Percentiles rank a stretch among this genome's conserved stretches.
Evolutionary conservation across 2,329 filamentous ascomycete species (phyloP).

Genomic region (Epichloe aotearoae): DNA sequence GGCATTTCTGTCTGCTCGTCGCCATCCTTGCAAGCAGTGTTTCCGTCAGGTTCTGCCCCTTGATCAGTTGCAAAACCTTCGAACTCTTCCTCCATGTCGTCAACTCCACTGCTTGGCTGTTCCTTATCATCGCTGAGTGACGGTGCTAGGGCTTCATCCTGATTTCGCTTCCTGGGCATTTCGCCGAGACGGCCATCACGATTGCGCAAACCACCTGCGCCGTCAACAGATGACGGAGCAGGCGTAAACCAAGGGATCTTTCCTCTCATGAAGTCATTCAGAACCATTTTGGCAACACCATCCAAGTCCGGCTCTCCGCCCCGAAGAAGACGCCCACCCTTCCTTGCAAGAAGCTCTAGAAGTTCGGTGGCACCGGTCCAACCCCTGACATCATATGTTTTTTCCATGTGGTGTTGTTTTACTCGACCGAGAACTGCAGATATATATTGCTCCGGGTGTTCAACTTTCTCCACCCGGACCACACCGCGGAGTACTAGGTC

Average conservation of each 20-base stretch:
- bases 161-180: conserved; percentile 70
- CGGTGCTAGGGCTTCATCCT: conserved; percentile 34
- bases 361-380: conserved; percentile 71
- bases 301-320: conserved; percentile 93
- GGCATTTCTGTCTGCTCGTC: background rate
- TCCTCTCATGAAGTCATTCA: conserved; percentile 91
- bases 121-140: conserved; percentile 13
- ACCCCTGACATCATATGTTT: conserved; percentile 79
- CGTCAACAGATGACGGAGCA: conserved; percentile 47
- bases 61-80: background rate
- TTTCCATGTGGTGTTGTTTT: conserved; percentile 76
- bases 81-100: background rate
- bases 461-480: conserved; percentile 88
- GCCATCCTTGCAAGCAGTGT: too few species aligned
- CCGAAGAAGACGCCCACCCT: conserved; percentile 72
- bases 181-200: conserved; percentile 71
- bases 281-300: conserved; percentile 88
- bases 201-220: conserved; percentile 44
- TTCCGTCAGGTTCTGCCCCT: background rate
- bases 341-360: conserved; percentile 73
- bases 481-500: conserved; percentile 86
- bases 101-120: background rate
- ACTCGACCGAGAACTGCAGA: conserved; percentile 67
- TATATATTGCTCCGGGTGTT: conserved; percentile 94
- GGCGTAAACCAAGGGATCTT: conserved; percentile 95